Base-by-base conservation (phyloP, 2,329 filamentous ascomycete species). In the Venturia nashicola region DNA sequence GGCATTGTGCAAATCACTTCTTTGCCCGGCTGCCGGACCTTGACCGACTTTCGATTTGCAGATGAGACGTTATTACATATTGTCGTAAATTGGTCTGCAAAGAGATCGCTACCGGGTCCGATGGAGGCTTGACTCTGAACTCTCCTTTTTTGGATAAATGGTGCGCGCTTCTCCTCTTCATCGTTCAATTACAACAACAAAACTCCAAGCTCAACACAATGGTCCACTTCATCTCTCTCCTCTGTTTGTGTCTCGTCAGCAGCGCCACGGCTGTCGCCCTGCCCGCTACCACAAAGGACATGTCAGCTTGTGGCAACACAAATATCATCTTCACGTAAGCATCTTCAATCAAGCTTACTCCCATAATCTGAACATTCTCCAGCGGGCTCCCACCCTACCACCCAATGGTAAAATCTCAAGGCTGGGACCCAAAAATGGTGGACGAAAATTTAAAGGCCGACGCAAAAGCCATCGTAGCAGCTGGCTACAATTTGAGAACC, bases 271-370 rank as follows among this genome's bases (percentile, higher is more conserved):
- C 51, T 36, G 27, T 34, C 18, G 51, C 51, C 8, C 27, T 57
- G 14, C 32, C 51, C 39, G 27, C 51, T 5, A 18, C 59, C 39
- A 43, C 32, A 18, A 32, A 20, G 9, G n/a, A 34, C 11, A 5
- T 36, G 8, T 27, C 46, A 36, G n/a, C 39, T 2, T 61, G 59
- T n/a, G 59, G 59, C 16, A 61, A 43, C 5, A 39, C 42, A 16
- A 61, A 61, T 39, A 43, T 61, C 36, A 43, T 61, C 39, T 61
- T 61, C 27, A 61, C 59, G 59, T 61, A 43, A 57, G 27, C 51
- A 36, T 11, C 14, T 5, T 32, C 32, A 23, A 5, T 14, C 54
- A 43, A 12, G 23, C n/a, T 5, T 12, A 6, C 1, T n/a, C 18
- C n/a, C 20, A 27, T 4, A 27, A 5, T 18, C 5, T 23, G 0